phyloP scores from a whole-genome alignment of 345 rosid species.

The Theobroma cacao region DNA sequence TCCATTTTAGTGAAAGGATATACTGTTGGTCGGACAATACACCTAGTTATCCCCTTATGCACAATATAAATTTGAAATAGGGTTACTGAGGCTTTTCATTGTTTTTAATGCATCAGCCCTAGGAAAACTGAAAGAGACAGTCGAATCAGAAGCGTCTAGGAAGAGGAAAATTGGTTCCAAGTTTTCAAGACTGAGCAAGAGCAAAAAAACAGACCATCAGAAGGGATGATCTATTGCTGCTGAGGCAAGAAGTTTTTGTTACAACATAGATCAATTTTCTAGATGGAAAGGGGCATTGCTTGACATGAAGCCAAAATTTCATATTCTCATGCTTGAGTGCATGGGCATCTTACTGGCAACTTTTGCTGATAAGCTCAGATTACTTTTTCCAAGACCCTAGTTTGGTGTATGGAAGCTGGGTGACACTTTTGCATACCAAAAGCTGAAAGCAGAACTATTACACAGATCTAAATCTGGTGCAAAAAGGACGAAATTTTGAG shows the following conservation, averaged over 20 bases:
- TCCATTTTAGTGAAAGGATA: not conserved
- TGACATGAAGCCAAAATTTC: not conserved
- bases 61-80: not conserved
- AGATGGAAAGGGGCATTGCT: not conserved
- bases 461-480: not conserved
- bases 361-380: not conserved
- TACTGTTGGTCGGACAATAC: not conserved
- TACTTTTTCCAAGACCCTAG: not conserved
- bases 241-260: not conserved
- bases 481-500: not conserved
- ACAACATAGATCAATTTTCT: not conserved
- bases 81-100: not conserved
- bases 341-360: not conserved
- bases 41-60: not conserved
- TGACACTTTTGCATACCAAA: not conserved
- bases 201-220: constrained; percentile 11
- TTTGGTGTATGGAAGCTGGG: not conserved
- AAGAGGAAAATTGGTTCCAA: constrained; percentile 48
- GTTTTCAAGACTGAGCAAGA: constrained; percentile 35
- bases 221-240: constrained; percentile 13
- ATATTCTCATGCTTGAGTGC: not conserved
- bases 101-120: constrained; percentile 46
- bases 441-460: not conserved
- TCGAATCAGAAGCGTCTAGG: constrained; percentile 63
- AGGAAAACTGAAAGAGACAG: constrained; percentile 66